A percentile compares a stretch with the other conserved stretches of the same genome.
These are phyloP conservation scores for Saturnispora quitensis DNA, from an alignment of 805 yeast species.

Conservation along the genomic window DNA sequence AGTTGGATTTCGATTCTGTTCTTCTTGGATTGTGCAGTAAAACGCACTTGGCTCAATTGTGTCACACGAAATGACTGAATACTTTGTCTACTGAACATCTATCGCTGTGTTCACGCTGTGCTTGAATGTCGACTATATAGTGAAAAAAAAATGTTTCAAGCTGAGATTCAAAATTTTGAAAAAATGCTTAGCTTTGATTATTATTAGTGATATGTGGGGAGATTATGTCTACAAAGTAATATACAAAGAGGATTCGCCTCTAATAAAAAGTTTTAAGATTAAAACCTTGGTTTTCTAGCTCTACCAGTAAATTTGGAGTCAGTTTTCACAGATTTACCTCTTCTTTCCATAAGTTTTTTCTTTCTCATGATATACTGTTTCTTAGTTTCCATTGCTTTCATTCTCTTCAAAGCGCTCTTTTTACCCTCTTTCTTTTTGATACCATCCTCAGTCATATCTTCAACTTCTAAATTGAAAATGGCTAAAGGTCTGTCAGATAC, in stretches of 20 bases:
- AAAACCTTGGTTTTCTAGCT: constrained; percentile 61
- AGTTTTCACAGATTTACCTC: constrained; percentile 82
- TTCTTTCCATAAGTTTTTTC: constrained; percentile 85
- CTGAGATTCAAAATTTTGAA: neutral
- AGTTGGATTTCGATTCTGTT: constrained; percentile 65
- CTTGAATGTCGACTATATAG: neutral
- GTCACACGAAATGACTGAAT: neutral
- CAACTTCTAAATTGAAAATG: constrained; percentile 73
- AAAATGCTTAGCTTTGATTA: neutral
- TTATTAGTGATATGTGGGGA: neutral
- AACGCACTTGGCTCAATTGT: constrained; percentile 27
- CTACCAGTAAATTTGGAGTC: constrained; percentile 93
- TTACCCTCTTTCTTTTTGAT: constrained; percentile 21
- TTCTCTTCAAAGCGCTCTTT: constrained; percentile 37
- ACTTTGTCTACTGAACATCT: neutral
- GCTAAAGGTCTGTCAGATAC: constrained; percentile 65
- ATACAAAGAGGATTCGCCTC: neutral
- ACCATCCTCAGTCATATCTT: constrained; percentile 34
- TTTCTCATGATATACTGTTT: constrained; percentile 81
- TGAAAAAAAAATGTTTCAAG: neutral
- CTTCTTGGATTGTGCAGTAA: constrained; percentile 41
- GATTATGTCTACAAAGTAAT: neutral
- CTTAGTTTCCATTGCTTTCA: constrained; percentile 56
- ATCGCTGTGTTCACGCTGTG: neutral
- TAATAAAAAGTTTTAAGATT: neutral